These are phyloP conservation scores for Oryza brachyantha DNA, from an alignment of 176 grass and related monocot species.

Conservation along the genomic window DNA sequence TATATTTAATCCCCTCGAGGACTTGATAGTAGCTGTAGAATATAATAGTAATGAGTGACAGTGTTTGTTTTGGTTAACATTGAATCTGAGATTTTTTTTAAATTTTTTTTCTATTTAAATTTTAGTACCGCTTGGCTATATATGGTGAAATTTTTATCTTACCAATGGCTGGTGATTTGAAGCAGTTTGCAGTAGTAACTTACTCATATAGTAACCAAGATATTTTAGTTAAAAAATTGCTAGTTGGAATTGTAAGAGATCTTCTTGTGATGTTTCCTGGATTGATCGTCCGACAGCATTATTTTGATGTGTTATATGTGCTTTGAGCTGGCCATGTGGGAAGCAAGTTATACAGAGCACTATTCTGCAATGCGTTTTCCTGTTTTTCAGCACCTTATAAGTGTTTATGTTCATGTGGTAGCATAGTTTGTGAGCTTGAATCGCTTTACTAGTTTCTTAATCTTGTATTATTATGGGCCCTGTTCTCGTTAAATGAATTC, in stretches of 20 bases:
- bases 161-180: not conserved
- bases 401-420: not conserved
- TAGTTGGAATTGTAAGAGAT: not conserved
- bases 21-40: not conserved
- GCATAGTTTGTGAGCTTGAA: not conserved
- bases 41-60: no score
- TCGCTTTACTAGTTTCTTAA: not conserved
- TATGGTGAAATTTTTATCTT: not conserved
- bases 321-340: not conserved
- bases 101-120: no score
- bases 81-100: not conserved
- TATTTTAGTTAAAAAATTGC: not conserved
- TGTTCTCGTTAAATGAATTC: not conserved
- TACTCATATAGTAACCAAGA: not conserved
- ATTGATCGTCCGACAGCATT: not conserved
- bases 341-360: not conserved
- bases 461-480: not conserved
- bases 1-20: not conserved
- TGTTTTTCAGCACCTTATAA: no score
- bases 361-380: not conserved
- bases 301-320: not conserved
- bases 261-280: not conserved
- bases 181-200: not conserved
- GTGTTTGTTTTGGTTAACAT: not conserved
- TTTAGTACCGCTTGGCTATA: not conserved